Conservation (phyloP, 495 filamentous ascomycete species). For the Jackrogersella minutella region DNA sequence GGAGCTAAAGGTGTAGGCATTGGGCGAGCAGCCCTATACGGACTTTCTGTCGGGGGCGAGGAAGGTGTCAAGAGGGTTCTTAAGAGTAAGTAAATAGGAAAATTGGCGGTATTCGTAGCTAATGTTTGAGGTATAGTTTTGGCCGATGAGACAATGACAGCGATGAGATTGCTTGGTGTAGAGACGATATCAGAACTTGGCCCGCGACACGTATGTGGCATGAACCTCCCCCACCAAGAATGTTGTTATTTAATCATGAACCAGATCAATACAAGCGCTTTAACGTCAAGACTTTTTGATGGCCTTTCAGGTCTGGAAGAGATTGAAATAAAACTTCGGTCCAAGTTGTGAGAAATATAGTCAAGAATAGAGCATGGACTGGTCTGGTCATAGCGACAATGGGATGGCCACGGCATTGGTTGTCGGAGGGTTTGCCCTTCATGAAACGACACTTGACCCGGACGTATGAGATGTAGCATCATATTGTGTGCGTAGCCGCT, state of each 20-base stretch:
- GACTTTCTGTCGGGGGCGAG: conserved; percentile 74
- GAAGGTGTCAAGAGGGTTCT: conserved; percentile 78
- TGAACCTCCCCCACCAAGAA: neutral
- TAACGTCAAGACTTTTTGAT: conserved; percentile 23
- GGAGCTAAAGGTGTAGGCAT: conserved; percentile 81
- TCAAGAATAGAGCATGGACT: too few relatives aligned
- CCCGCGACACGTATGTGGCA: conserved; percentile 28
- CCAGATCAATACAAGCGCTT: conserved; percentile 27
- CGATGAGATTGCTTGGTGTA: conserved; percentile 38
- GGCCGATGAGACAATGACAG: conserved; percentile 34
- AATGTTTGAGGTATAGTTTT: conserved; percentile 22
- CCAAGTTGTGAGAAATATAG: conserved; percentile 25
- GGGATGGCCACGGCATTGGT: too few relatives aligned
- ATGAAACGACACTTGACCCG: too few relatives aligned
- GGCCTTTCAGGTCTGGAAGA: conserved; percentile 27
- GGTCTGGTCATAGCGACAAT: too few relatives aligned
- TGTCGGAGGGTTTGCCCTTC: too few relatives aligned
- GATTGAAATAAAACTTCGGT: conserved; percentile 20
- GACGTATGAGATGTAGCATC: neutral
- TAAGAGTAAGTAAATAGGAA: conserved; percentile 72
- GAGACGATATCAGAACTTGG: conserved; percentile 30
- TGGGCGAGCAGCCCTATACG: conserved; percentile 76
- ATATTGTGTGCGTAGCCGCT: neutral
- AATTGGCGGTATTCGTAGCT: conserved; percentile 41
- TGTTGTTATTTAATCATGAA: neutral